Conservation (phyloP, 306 rosid genomes). For the Vigna trinervia region DNA sequence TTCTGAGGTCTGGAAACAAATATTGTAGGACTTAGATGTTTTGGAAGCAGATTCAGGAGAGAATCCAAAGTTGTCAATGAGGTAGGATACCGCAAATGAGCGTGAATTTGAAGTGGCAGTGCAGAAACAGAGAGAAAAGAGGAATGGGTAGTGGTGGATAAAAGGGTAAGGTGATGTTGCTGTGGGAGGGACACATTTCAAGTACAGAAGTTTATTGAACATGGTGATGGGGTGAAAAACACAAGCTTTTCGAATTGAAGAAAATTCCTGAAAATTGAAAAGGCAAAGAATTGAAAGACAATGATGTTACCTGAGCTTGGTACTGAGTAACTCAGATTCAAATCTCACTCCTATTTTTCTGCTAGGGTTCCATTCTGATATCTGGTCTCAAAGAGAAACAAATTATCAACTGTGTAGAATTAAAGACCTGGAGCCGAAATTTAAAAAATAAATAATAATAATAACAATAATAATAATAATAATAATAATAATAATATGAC, state of each 20-base stretch:
- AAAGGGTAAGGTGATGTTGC: background rate
- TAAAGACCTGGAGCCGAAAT: no score
- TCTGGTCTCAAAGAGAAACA: no score
- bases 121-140: background rate
- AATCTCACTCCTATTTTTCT: background rate
- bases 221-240: background rate
- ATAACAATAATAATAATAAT: no score
- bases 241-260: background rate
- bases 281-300: background rate
- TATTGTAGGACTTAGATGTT: background rate
- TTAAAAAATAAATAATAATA: no score
- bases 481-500: no score
- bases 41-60: slow-evolving; percentile 43
- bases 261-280: background rate
- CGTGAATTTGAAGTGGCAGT: background rate
- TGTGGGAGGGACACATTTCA: background rate
- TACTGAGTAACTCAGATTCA: background rate
- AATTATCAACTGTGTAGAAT: no score
- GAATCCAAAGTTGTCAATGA: slow-evolving; percentile 44
- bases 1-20: background rate
- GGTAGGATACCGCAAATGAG: slow-evolving; percentile 46
- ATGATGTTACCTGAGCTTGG: background rate
- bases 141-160: background rate
- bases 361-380: no score
- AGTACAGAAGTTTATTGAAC: background rate